phyloP scores from a whole-genome alignment of 176 grass and related monocot species.

The Musa beccarii region DNA sequence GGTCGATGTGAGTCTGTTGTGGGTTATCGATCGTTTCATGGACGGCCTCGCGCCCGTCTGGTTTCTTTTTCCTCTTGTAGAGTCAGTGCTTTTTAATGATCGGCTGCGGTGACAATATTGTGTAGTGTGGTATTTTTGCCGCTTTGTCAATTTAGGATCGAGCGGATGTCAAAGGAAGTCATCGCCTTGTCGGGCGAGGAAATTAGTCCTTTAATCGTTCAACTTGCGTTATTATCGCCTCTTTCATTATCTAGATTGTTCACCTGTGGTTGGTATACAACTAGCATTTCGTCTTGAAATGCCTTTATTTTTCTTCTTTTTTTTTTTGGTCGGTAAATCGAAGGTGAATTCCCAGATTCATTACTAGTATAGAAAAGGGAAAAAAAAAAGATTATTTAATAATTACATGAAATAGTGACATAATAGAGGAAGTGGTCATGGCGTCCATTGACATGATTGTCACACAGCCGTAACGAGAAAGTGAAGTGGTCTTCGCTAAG shows the following conservation, averaged over 20 bases:
- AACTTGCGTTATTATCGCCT: slow-evolving; percentile 6
- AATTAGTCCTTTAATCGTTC: too few relatives aligned
- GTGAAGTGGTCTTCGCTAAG: background rate
- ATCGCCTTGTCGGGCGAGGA: too few relatives aligned
- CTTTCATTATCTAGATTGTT: background rate
- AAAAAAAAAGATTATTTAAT: background rate
- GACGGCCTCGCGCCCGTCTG: too few relatives aligned
- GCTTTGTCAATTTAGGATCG: too few relatives aligned
- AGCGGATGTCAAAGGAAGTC: too few relatives aligned
- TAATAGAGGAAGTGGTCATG: background rate
- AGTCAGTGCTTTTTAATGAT: too few relatives aligned
- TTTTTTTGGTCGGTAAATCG: background rate
- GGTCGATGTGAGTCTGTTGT: too few relatives aligned
- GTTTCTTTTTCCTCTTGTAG: too few relatives aligned
- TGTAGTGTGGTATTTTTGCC: too few relatives aligned
- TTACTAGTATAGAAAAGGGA: background rate
- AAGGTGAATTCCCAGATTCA: background rate
- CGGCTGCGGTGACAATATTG: too few relatives aligned
- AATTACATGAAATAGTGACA: background rate
- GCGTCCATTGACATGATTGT: background rate
- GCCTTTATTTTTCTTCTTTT: background rate
- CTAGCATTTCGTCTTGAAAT: background rate
- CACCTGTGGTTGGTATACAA: background rate
- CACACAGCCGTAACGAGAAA: background rate
- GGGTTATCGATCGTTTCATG: too few relatives aligned